These are phyloP conservation scores for Aspergillus asperescens DNA, from an alignment of 495 filamentous ascomycete genomes.

Conservation along the genomic window DNA sequence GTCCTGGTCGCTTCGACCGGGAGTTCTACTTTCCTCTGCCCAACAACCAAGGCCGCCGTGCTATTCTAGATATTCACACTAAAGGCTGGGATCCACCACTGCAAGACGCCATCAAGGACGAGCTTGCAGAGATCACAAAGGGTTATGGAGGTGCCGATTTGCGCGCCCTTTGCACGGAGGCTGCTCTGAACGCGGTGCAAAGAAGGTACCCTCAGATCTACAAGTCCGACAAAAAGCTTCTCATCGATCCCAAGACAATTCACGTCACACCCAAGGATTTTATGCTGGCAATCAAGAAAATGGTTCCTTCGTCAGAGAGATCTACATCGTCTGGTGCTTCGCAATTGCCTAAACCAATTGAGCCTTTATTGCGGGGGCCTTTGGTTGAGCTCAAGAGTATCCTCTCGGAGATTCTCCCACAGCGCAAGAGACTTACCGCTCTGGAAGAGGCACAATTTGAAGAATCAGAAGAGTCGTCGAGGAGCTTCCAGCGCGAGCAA, in stretches of 20 bases:
- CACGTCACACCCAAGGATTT: conserved; percentile 87
- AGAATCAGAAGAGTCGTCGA: conserved; percentile 72
- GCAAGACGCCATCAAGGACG: conserved; percentile 68
- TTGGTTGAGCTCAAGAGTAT: conserved; percentile 59
- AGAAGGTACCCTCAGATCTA: conserved; percentile 95
- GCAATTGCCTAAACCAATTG: conserved; percentile 68
- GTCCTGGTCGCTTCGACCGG: conserved; percentile 92
- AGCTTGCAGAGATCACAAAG: conserved; percentile 81
- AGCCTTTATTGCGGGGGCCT: conserved; percentile 73
- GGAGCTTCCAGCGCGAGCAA: conserved; percentile 75
- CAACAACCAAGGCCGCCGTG: conserved; percentile 65
- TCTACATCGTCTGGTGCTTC: conserved; percentile 75
- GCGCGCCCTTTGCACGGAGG: conserved; percentile 91
- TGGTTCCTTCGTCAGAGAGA: conserved; percentile 89
- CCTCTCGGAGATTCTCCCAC: conserved; percentile 75
- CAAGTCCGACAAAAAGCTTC: conserved; percentile 79
- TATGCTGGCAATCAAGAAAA: conserved; percentile 92
- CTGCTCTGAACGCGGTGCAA: conserved; percentile 97
- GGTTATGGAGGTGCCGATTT: conserved; percentile 96
- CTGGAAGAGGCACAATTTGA: conserved; percentile 93
- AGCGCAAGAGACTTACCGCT: conserved; percentile 76
- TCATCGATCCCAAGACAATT: conserved; percentile 80
- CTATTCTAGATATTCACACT: conserved; percentile 93
- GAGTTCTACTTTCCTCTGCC: conserved; percentile 98
- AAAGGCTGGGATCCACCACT: conserved; percentile 83